Evolutionary conservation across 202 grass and related monocot species (phyloP).

Genomic region (Panicum hallii): DNA sequence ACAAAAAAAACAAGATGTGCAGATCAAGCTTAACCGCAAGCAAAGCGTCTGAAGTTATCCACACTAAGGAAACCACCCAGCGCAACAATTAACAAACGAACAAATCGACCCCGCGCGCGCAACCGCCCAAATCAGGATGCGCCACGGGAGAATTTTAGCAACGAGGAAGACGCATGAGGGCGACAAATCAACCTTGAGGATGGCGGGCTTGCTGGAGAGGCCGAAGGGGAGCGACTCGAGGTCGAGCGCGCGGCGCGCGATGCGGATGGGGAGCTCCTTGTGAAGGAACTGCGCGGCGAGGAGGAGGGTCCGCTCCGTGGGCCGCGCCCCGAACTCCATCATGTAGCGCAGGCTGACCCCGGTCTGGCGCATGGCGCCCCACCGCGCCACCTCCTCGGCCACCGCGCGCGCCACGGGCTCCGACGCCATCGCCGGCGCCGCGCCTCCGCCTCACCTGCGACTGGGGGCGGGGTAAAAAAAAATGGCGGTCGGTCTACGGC

Average conservation of each 20-base stretch:
- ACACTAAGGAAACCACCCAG: background rate
- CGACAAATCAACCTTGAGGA: constrained; percentile 55
- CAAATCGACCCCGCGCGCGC: background rate
- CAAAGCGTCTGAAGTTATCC: background rate
- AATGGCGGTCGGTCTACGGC: background rate
- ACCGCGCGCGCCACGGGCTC: constrained; percentile 66
- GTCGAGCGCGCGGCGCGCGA: constrained; percentile 76
- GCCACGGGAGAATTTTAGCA: background rate
- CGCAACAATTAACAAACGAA: constrained; percentile 8
- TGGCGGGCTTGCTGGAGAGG: constrained; percentile 66
- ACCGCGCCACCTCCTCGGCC: constrained; percentile 80
- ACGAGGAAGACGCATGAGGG: background rate
- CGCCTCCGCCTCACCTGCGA: background rate
- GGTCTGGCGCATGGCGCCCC: constrained; percentile 82
- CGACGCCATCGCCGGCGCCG: constrained; percentile 46
- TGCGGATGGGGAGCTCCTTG: constrained; percentile 89
- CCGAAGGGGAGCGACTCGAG: constrained; percentile 80
- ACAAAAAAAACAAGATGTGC: background rate
- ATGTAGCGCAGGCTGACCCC: constrained; percentile 92
- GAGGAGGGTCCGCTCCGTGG: constrained; percentile 63
- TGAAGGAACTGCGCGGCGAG: constrained; percentile 84
- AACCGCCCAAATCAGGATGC: constrained; percentile 14
- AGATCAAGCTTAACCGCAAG: background rate
- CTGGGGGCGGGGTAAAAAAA: accelerated
- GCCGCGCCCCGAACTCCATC: constrained; percentile 93